phyloP scores from a whole-genome alignment of 352 stramenopile genomes.

The Phytophthora constricta region DNA sequence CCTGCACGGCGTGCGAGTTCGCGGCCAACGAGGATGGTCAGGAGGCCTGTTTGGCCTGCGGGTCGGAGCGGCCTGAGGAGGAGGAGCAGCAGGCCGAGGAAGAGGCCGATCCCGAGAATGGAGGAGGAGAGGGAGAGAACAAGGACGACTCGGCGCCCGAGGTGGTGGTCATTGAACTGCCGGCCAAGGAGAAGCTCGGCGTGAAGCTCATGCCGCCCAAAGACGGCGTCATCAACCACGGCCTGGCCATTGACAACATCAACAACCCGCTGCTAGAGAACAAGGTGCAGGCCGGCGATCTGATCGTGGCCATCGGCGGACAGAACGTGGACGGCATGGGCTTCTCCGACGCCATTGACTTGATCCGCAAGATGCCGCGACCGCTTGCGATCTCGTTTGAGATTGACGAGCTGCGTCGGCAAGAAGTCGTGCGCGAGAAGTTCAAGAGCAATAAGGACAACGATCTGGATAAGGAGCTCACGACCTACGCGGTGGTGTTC shows the following conservation, averaged over 20 bases:
- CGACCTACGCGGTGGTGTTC: slow-evolving; percentile 87
- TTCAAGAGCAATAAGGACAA: slow-evolving; percentile 58
- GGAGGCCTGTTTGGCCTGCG: slow-evolving; percentile 68
- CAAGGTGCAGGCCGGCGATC: slow-evolving; percentile 82
- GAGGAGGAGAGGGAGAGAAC: slow-evolving; percentile 6
- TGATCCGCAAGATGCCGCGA: slow-evolving; percentile 84
- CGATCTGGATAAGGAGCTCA: slow-evolving; percentile 75
- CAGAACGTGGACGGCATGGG: slow-evolving; percentile 79
- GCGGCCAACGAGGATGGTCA: slow-evolving; percentile 63
- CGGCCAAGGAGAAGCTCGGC: slow-evolving; percentile 85
- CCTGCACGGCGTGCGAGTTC: slow-evolving; percentile 69
- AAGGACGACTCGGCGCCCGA: slow-evolving; percentile 31
- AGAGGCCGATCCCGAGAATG: slow-evolving; percentile 10
- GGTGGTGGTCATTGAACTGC: slow-evolving; percentile 82
- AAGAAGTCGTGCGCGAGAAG: slow-evolving; percentile 67
- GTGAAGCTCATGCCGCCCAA: slow-evolving; percentile 89
- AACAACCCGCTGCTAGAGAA: slow-evolving; percentile 86
- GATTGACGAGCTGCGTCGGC: slow-evolving; percentile 68
- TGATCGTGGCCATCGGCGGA: slow-evolving; percentile 87
- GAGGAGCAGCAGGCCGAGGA: slow-evolving; percentile 25
- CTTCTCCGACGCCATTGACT: slow-evolving; percentile 83
- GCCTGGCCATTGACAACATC: slow-evolving; percentile 88
- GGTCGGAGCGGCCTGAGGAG: slow-evolving; percentile 50
- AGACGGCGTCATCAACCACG: slow-evolving; percentile 81
- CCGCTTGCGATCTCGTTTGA: slow-evolving; percentile 86